Conservation (phyloP, 2,329 filamentous ascomycete genomes). For the Lecanosticta acicola region DNA sequence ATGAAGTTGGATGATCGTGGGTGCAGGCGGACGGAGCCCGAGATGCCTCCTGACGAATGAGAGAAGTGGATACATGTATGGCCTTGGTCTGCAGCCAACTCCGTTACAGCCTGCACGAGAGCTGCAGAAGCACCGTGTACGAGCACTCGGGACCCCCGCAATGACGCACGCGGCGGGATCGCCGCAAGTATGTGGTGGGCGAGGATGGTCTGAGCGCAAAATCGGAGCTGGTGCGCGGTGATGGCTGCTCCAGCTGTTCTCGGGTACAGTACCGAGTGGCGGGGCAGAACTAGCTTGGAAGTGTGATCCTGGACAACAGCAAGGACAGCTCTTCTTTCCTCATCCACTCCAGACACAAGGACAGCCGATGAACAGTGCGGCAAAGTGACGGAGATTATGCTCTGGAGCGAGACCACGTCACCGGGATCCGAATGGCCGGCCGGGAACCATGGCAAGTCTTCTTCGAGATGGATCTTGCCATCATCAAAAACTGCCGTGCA, state of each 20-base stretch:
- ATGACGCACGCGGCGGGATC: constrained; percentile 3
- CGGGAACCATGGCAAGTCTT: constrained; percentile 11
- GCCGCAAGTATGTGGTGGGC: constrained; percentile 12
- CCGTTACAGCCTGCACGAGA: constrained; percentile 7
- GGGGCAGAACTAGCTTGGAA: not conserved
- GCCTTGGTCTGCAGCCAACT: constrained; percentile 1
- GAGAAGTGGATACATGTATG: no score
- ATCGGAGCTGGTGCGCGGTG: constrained; percentile 12
- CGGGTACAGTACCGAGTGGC: constrained; percentile 1
- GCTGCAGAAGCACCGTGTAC: constrained; percentile 14
- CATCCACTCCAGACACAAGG: constrained; percentile 11
- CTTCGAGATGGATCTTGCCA: constrained; percentile 9
- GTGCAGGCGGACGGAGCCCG: constrained; percentile 5
- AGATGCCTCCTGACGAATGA: no score
- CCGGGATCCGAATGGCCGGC: not conserved
- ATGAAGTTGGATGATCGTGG: constrained; percentile 13
- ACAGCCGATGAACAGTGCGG: constrained; percentile 6
- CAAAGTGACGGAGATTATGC: constrained; percentile 7
- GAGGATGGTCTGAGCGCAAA: constrained; percentile 7
- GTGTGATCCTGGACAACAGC: constrained; percentile 9
- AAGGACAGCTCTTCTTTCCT: constrained; percentile 6
- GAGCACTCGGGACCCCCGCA: constrained; percentile 2
- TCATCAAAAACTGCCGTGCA: constrained; percentile 10
- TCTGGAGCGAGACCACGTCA: constrained; percentile 3
- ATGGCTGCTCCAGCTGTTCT: not conserved